phyloP scores from a whole-genome alignment of 371 early-diverging fungal species.

The Mortierella sp. region DNA sequence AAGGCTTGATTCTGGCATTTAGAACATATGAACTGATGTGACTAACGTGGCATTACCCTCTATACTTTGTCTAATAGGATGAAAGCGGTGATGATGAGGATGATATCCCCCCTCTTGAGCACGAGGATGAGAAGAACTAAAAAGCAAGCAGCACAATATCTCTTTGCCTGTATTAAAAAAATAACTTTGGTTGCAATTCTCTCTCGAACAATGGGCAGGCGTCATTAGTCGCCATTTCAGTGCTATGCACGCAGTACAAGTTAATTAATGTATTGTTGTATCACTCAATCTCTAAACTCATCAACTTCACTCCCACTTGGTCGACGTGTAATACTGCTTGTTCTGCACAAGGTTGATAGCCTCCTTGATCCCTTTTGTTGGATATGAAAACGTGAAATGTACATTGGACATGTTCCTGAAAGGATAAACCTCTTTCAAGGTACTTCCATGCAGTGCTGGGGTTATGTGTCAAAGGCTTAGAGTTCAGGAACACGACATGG shows the following conservation, averaged over 20 bases:
- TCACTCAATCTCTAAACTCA: too few species aligned
- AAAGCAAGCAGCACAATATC: neutral
- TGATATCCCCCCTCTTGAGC: constrained; percentile 42
- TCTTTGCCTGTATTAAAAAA: neutral
- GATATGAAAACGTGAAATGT: too few species aligned
- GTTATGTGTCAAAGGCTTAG: neutral
- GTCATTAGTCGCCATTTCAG: neutral
- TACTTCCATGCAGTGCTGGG: neutral
- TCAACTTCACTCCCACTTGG: too few species aligned
- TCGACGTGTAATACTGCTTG: too few species aligned
- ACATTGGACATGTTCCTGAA: neutral
- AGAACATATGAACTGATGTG: neutral
- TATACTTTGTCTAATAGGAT: constrained; percentile 22
- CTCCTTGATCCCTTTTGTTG: too few species aligned
- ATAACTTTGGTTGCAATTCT: neutral
- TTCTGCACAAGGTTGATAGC: too few species aligned
- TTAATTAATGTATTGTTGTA: neutral
- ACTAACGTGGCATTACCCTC: neutral
- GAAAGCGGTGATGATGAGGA: constrained; percentile 32
- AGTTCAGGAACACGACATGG: neutral
- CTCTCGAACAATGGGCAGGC: neutral
- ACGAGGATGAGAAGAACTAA: constrained; percentile 29
- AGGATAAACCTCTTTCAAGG: neutral
- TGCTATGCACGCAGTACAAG: neutral
- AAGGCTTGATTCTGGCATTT: neutral